These are phyloP conservation scores for Phtheirospermum japonicum DNA, from an alignment of 257 asterid genomes.

Conservation along the genomic window DNA sequence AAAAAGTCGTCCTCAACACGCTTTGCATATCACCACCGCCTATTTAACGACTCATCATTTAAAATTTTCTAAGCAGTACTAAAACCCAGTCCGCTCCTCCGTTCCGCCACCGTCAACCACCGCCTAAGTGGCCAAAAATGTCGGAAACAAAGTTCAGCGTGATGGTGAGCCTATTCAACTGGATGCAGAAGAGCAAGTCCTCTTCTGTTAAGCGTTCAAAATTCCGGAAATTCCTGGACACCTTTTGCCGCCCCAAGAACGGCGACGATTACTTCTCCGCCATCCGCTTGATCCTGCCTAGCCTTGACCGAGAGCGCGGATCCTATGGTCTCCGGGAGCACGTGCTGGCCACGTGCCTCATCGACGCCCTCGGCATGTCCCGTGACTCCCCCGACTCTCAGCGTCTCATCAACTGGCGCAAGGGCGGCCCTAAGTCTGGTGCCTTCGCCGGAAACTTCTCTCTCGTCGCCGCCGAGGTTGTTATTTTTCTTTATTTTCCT, in stretches of 20 bases:
- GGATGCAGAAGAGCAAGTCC: constrained; percentile 84
- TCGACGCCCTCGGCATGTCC: constrained; percentile 87
- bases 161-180: constrained; percentile 73
- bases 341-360: constrained; percentile 84
- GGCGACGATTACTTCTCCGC: constrained; percentile 74
- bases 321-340: constrained; percentile 91
- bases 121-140: constrained; percentile 27
- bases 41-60: constrained; percentile 25
- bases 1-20: constrained; percentile 6
- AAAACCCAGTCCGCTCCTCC: background rate
- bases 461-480: constrained; percentile 69
- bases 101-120: constrained; percentile 21
- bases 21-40: background rate
- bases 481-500: background rate
- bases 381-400: constrained; percentile 89
- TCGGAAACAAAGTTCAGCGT: constrained; percentile 73
- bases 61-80: constrained; percentile 22
- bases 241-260: constrained; percentile 64
- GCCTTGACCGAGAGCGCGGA: constrained; percentile 89
- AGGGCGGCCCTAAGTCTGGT: constrained; percentile 83
- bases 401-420: constrained; percentile 89
- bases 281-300: constrained; percentile 78
- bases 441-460: constrained; percentile 78
- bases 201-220: constrained; percentile 64
- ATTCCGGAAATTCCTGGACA: constrained; percentile 87